These are phyloP conservation scores for Alternaria panax DNA, from an alignment of 2,329 filamentous ascomycete genomes.

Conservation along the genomic window DNA sequence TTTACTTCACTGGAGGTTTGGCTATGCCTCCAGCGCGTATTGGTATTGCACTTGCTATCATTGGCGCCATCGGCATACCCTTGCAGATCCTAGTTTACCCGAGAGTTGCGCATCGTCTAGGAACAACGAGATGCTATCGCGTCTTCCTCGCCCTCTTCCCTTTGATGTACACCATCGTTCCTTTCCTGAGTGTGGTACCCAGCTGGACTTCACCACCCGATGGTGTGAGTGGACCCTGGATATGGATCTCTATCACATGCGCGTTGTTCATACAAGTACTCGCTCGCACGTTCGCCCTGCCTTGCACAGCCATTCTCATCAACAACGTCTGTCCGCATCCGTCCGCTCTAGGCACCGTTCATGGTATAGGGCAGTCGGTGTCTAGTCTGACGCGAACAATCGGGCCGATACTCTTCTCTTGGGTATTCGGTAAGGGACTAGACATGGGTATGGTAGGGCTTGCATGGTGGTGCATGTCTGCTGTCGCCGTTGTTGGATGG, in stretches of 20 bases:
- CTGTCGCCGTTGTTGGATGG: conserved; percentile 59
- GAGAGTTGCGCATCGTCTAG: conserved; percentile 50
- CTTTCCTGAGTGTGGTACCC: conserved; percentile 54
- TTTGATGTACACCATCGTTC: conserved; percentile 53
- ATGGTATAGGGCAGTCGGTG: conserved; percentile 67
- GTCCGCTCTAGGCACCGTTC: conserved; percentile 63
- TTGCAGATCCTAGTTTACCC: conserved; percentile 59
- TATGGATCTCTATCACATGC: conserved; percentile 54
- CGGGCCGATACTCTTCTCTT: conserved; percentile 67
- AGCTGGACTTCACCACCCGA: conserved; percentile 49
- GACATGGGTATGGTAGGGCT: conserved; percentile 64
- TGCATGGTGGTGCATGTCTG: conserved; percentile 65
- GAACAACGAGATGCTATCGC: conserved; percentile 53
- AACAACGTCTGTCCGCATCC: conserved; percentile 62
- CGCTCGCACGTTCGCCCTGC: conserved; percentile 61
- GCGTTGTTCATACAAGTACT: conserved; percentile 56
- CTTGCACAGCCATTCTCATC: conserved; percentile 63
- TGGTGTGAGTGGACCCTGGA: conserved; percentile 49
- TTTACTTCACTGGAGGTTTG: conserved; percentile 59
- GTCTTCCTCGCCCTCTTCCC: conserved; percentile 55
- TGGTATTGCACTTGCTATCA: conserved; percentile 57
- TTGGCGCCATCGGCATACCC: conserved; percentile 57
- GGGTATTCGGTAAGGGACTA: conserved; percentile 66
- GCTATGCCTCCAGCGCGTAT: conserved; percentile 57
- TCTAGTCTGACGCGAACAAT: conserved; percentile 66